Percentiles rank a stretch among this genome's conserved stretches.
Evolutionary conservation across 2,329 filamentous ascomycete genomes (phyloP).

Genomic region (Apiospora rasikravindrae): DNA sequence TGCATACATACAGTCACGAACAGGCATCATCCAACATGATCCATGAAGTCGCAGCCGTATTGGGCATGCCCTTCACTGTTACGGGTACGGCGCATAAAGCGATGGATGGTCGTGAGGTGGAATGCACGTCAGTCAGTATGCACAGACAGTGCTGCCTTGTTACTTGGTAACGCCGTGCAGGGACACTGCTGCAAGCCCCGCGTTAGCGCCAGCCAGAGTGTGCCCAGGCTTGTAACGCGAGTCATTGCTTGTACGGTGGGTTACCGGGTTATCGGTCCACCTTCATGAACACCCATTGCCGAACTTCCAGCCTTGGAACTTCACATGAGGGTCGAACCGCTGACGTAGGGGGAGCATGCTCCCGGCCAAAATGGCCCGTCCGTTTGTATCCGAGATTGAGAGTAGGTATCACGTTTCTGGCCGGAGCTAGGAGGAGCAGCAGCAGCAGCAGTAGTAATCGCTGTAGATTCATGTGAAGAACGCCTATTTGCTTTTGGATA

Average conservation of each 20-base stretch:
- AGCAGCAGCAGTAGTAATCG: neutral
- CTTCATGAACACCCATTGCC: conserved; percentile 12
- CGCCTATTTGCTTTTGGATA: neutral
- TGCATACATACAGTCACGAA: too few relatives aligned
- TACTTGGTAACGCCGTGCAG: conserved; percentile 9
- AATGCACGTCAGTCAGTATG: neutral
- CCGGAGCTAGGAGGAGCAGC: neutral
- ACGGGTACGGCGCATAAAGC: neutral
- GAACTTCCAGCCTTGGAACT: neutral
- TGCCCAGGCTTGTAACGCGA: neutral
- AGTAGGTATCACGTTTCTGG: neutral
- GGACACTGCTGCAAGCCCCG: neutral
- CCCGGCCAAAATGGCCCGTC: neutral
- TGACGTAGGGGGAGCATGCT: neutral
- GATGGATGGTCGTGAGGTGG: neutral
- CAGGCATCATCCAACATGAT: too few relatives aligned
- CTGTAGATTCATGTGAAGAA: neutral
- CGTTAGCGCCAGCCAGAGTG: conserved; percentile 1
- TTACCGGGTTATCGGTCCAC: neutral
- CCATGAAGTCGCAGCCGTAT: neutral
- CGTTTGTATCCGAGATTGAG: too few relatives aligned
- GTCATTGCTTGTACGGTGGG: conserved; percentile 16
- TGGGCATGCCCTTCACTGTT: neutral
- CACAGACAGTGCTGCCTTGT: neutral
- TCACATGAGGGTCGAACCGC: neutral